Evolutionary conservation across 345 rosid species (phyloP).

Genomic region (Eucalyptus tenuipes): DNA sequence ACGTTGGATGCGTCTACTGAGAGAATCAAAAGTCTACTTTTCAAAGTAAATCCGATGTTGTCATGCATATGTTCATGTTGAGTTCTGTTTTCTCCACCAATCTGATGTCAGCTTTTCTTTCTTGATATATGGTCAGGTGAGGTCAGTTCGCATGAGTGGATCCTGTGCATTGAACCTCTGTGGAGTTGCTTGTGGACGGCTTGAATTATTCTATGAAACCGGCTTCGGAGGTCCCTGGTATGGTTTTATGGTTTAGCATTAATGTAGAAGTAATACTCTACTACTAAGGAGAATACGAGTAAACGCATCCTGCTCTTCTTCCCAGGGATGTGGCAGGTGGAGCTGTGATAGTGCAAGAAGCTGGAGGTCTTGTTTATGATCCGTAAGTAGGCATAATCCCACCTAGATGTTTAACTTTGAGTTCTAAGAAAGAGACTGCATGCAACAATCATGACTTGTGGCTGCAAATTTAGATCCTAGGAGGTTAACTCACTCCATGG

Average conservation of each 20-base stretch:
- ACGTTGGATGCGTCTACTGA: constrained; percentile 61
- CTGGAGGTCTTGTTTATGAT: constrained; percentile 87
- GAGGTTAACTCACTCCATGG: not conserved
- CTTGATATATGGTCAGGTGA: constrained; percentile 35
- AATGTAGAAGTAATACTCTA: not conserved
- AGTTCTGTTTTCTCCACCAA: not conserved
- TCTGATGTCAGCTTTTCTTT: not conserved
- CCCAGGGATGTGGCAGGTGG: constrained; percentile 95
- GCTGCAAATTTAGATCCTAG: not conserved
- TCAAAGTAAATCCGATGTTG: constrained; percentile 41
- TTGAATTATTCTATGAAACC: constrained; percentile 65
- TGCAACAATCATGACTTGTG: not conserved
- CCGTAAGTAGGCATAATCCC: constrained; percentile 49
- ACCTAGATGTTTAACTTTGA: not conserved
- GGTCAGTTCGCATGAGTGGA: constrained; percentile 88
- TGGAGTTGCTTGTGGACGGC: constrained; percentile 85
- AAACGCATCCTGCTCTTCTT: not conserved
- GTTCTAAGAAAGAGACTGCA: not conserved
- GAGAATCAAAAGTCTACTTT: constrained; percentile 68
- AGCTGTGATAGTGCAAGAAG: constrained; percentile 70
- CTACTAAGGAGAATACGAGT: not conserved
- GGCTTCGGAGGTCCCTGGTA: constrained; percentile 98
- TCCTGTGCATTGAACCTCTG: constrained; percentile 95
- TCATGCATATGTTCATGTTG: not conserved
- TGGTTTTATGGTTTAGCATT: not conserved